Evolutionary conservation across 345 rosid species (phyloP), one percentile per base, ranked within the genome.

Genomic region (Corchorus olitorius): DNA sequence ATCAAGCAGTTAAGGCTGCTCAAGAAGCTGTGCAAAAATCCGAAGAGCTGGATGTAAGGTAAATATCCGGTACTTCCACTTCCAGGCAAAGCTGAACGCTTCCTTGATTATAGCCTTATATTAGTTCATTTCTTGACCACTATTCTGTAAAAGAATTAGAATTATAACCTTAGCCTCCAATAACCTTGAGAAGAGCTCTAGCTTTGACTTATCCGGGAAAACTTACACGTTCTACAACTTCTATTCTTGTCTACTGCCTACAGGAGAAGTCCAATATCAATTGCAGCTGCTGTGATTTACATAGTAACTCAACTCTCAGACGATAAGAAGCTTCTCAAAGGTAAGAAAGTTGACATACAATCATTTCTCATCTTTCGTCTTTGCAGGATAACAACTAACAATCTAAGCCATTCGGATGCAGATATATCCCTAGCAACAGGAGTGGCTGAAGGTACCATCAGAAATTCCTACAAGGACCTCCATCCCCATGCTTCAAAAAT

Each of bases 241-340:
- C 4, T 34, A 61, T 34, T 60, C n/a, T 34, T 33, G 65, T 65
- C 14, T 39, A 10, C 69, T 65, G 22, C 69, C 69, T 6, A 9
- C 92, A 95, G 99, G 98, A 90, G 99, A 86, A 95, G 98, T 70
- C 99, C 99, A 50, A 93, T 95, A 87, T 95, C 99, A 22, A 89
- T 95, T 66, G 99, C 99, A 74, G 99, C 99, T 59, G 99, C 97
- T 54, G 92, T 95, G 34, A 95, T 95, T 16, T 95, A 90, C 79
- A 95, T 95, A 73, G 90, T 93, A 77, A 89, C 97, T 34, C 99
- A 95, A 80, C 96, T 95, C 54, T 92, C 99, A 10, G 98, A 89
- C 46, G 99, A 95, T 62, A 93, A 95, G 88, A 95, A 95, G 88
- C 84, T 83, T 43, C 96, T 95, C 46, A 84, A 91, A 93, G 98